Evolutionary conservation across 1,139 yeast species (phyloP).

Genomic region (Zhuliangozyma parablackwelliae): DNA sequence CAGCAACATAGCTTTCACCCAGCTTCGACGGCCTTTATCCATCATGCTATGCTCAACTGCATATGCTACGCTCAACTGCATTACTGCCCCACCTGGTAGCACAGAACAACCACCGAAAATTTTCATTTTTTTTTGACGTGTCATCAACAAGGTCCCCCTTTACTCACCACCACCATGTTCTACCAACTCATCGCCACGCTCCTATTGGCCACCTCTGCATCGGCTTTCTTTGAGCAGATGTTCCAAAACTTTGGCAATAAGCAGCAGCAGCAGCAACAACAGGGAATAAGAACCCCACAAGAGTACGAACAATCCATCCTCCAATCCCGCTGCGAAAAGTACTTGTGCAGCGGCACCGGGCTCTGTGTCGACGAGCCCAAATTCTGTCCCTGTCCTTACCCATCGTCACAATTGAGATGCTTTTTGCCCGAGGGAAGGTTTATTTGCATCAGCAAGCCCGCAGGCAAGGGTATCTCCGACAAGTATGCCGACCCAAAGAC

Average conservation of each 20-base stretch:
- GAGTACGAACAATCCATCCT: constrained; percentile 28
- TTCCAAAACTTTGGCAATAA: constrained; percentile 24
- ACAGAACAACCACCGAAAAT: too few relatives aligned
- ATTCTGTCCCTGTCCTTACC: constrained; percentile 89
- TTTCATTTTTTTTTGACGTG: not conserved
- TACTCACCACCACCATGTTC: not conserved
- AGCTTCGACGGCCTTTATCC: too few relatives aligned
- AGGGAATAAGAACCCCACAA: constrained; percentile 20
- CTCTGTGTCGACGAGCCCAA: constrained; percentile 65
- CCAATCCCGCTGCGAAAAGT: constrained; percentile 53
- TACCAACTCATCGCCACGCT: too few relatives aligned
- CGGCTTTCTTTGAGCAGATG: constrained; percentile 12
- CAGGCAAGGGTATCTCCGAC: constrained; percentile 39
- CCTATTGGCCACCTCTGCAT: not conserved
- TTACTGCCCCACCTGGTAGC: too few relatives aligned
- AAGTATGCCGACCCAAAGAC: constrained; percentile 45
- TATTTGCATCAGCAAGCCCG: constrained; percentile 79
- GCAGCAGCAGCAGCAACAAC: constrained; percentile 10
- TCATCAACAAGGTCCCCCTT: not conserved
- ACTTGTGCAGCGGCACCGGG: constrained; percentile 78
- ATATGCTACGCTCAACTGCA: too few relatives aligned
- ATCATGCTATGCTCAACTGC: too few relatives aligned
- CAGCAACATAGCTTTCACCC: too few relatives aligned
- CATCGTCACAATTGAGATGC: constrained; percentile 81
- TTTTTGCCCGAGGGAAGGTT: constrained; percentile 62